phyloP scores from a whole-genome alignment of 257 asterid genomes.

The Nicotiana sylvestris region DNA sequence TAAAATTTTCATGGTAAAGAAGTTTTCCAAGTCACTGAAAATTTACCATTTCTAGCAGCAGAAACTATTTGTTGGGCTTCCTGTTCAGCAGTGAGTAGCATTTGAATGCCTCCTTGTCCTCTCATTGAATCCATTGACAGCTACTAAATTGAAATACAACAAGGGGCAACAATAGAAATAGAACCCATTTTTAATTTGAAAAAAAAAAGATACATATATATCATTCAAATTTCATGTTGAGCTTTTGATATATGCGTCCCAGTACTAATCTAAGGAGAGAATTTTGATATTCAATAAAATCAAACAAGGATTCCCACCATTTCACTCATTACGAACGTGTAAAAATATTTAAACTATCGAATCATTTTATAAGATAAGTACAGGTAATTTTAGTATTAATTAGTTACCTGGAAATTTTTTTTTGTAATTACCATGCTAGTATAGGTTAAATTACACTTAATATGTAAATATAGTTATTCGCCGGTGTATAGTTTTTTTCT shows the following conservation, averaged over 20 bases:
- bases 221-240: too few species aligned
- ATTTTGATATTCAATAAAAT: too few species aligned
- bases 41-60: constrained; percentile 64
- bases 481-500: too few species aligned
- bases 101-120: constrained; percentile 92
- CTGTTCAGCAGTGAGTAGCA: constrained; percentile 80
- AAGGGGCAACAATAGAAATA: not conserved
- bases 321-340: not conserved
- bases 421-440: not conserved
- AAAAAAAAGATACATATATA: too few species aligned
- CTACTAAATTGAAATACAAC: constrained; percentile 7
- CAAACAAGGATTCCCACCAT: too few species aligned
- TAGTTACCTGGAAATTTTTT: not conserved
- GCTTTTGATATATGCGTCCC: too few species aligned
- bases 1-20: not conserved
- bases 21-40: not conserved
- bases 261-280: too few species aligned
- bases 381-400: not conserved
- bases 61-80: constrained; percentile 88
- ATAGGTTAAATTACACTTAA: too few species aligned
- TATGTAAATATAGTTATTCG: too few species aligned
- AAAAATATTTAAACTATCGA: not conserved
- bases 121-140: constrained; percentile 59
- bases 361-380: not conserved
- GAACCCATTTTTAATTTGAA: too few species aligned